phyloP scores from a whole-genome alignment of 768 basidiomycete species.

The Suillus luteus region DNA sequence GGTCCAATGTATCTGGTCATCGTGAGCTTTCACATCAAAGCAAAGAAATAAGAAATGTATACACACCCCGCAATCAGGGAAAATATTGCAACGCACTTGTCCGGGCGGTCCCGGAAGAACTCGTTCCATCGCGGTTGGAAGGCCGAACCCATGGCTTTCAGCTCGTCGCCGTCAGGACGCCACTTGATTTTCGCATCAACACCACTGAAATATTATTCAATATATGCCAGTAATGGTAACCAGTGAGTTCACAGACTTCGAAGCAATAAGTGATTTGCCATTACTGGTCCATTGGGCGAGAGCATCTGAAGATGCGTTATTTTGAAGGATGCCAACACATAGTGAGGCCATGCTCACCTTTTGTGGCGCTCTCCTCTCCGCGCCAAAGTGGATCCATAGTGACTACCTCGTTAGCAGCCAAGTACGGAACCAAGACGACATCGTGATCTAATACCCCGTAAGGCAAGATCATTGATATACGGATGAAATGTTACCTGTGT shows the following conservation, averaged over 20 bases:
- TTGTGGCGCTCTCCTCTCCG: conserved; percentile 38
- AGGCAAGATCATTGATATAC: not conserved
- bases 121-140: conserved; percentile 51
- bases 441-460: conserved; percentile 31
- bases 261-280: conserved; percentile 52
- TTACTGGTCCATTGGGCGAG: conserved; percentile 35
- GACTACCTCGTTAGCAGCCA: conserved; percentile 45
- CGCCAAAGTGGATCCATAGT: conserved; percentile 53
- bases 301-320: conserved; percentile 29
- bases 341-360: conserved; percentile 37
- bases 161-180: conserved; percentile 51
- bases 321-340: conserved; percentile 21
- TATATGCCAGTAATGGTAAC: not conserved
- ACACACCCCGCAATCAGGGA: conserved; percentile 45
- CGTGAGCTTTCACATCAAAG: not conserved
- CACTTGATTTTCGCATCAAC: conserved; percentile 59
- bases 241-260: conserved; percentile 45
- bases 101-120: conserved; percentile 51
- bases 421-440: conserved; percentile 33
- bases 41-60: not conserved
- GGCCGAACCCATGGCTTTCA: conserved; percentile 47
- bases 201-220: conserved; percentile 35
- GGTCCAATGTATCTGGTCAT: conserved; percentile 28
- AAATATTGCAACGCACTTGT: conserved; percentile 55
- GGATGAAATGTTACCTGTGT: conserved; percentile 42